Percentiles rank a stretch among this genome's conserved stretches.
Conservation (phyloP, 768 basidiomycete species). For the Albatrellus ellisii region DNA sequence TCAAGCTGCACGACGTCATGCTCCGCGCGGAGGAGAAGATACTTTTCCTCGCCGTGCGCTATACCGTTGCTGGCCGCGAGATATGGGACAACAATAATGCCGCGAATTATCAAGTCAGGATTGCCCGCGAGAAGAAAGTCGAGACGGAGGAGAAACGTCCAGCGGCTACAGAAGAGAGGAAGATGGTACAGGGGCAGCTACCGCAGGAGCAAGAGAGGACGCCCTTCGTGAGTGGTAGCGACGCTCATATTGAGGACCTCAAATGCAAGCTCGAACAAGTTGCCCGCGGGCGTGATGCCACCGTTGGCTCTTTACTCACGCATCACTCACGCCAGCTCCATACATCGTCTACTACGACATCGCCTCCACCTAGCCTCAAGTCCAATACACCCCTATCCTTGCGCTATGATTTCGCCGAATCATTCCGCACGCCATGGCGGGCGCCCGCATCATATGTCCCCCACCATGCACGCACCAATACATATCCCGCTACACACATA, state of each 20-base stretch:
- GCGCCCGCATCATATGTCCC: conserved; percentile 14
- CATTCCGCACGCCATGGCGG: conserved; percentile 37
- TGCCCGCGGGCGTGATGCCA: conserved; percentile 19
- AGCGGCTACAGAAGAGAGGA: conserved; percentile 13
- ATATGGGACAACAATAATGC: conserved; percentile 89
- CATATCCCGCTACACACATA: conserved; percentile 28
- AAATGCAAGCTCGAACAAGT: conserved; percentile 45
- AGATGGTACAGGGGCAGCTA: conserved; percentile 16
- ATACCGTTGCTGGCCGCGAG: conserved; percentile 56
- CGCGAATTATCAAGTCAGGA: conserved; percentile 66
- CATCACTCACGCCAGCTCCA: conserved; percentile 12
- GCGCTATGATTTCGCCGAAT: conserved; percentile 45
- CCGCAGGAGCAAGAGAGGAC: conserved; percentile 18
- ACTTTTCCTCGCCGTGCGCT: conserved; percentile 67
- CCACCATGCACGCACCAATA: conserved; percentile 28
- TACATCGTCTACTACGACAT: conserved; percentile 10
- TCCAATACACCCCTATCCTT: conserved; percentile 31
- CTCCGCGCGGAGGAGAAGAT: conserved; percentile 72
- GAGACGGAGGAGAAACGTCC: conserved; percentile 11
- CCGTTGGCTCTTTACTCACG: conserved; percentile 18
- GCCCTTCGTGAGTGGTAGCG: conserved; percentile 5
- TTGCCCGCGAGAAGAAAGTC: conserved; percentile 26
- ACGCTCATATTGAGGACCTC: conserved; percentile 45
- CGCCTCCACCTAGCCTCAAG: conserved; percentile 14
- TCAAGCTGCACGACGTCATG: conserved; percentile 69